phyloP scores from a whole-genome alignment of 1,284 basidiomycete species.

The Heimioporus retisporus region DNA sequence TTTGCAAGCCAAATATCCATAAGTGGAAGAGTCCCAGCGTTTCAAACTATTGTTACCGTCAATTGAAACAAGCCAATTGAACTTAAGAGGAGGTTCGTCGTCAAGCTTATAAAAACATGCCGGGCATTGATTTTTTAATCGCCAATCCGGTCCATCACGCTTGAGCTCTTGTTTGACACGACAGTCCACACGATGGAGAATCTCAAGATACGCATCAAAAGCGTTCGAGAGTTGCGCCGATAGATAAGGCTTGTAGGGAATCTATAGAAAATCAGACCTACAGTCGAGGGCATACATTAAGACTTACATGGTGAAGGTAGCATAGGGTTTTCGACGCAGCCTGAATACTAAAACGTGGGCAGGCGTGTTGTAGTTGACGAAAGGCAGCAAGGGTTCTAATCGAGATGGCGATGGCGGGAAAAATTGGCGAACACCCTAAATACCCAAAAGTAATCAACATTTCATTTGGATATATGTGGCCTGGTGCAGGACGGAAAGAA shows the following conservation, averaged over 20 bases:
- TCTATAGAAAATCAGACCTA: too few relatives aligned
- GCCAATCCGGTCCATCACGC: neutral
- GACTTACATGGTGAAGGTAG: neutral
- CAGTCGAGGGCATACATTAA: too few relatives aligned
- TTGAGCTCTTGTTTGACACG: neutral
- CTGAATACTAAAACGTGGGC: neutral
- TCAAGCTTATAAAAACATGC: neutral
- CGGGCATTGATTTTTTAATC: neutral
- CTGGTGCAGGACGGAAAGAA: too few relatives aligned
- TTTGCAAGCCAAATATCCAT: too few relatives aligned
- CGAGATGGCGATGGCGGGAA: neutral
- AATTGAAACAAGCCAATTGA: neutral
- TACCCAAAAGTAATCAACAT: neutral
- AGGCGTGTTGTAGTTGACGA: neutral
- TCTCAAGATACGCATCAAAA: slow-evolving; percentile 4
- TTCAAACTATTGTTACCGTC: slow-evolving; percentile 9
- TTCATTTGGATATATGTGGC: neutral
- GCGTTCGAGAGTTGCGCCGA: neutral
- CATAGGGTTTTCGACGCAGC: neutral
- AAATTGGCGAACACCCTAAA: neutral
- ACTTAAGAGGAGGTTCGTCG: neutral
- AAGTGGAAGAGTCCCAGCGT: neutral
- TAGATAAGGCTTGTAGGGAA: slow-evolving; percentile 1
- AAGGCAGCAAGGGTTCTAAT: neutral
- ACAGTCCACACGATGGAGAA: neutral